Percentiles rank a stretch among this genome's conserved stretches.
phyloP scores from a whole-genome alignment of 192 early-diverging fungal species.

The Chytriomyces sp. region DNA sequence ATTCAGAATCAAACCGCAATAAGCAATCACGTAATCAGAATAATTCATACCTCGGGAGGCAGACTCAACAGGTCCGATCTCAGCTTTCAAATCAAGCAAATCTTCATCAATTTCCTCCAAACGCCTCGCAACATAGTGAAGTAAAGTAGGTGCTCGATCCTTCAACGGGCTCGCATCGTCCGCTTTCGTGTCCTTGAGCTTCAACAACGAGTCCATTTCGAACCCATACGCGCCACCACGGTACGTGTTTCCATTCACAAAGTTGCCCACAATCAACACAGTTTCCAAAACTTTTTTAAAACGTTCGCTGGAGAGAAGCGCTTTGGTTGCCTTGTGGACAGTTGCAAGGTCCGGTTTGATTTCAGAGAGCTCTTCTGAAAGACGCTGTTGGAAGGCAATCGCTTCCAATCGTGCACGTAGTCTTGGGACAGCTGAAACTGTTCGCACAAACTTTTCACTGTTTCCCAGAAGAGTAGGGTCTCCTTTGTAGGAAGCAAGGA shows the following conservation, averaged over 20 bases:
- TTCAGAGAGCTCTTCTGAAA: slow-evolving; percentile 55
- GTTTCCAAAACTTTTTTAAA: slow-evolving; percentile 43
- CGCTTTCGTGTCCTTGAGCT: slow-evolving; percentile 54
- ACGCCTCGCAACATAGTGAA: slow-evolving; percentile 55
- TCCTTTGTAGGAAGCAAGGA: slow-evolving; percentile 51
- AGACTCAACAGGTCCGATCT: slow-evolving; percentile 53
- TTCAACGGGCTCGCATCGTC: slow-evolving; percentile 9
- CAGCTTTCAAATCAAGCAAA: slow-evolving; percentile 42
- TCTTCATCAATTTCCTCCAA: slow-evolving; percentile 47
- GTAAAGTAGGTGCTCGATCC: slow-evolving; percentile 47
- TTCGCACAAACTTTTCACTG: slow-evolving; percentile 51
- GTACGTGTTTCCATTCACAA: slow-evolving; percentile 54
- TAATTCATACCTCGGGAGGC: slow-evolving; percentile 37
- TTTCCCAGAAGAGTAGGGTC: slow-evolving; percentile 45
- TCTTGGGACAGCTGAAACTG: slow-evolving; percentile 49
- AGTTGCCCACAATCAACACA: slow-evolving; percentile 58
- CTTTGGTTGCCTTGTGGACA: slow-evolving; percentile 42
- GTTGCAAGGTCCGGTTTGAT: slow-evolving; percentile 45
- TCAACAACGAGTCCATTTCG: slow-evolving; percentile 45
- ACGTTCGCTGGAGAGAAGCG: slow-evolving; percentile 37
- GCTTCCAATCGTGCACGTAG: slow-evolving; percentile 41
- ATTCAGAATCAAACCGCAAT: neutral
- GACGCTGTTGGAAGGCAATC: slow-evolving; percentile 50
- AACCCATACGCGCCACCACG: slow-evolving; percentile 60
- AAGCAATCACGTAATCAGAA: neutral